A percentile compares a stretch with the other conserved stretches of the same genome.
phyloP scores from a whole-genome alignment of 1,139 yeast genomes.

The Pichia sp. region DNA sequence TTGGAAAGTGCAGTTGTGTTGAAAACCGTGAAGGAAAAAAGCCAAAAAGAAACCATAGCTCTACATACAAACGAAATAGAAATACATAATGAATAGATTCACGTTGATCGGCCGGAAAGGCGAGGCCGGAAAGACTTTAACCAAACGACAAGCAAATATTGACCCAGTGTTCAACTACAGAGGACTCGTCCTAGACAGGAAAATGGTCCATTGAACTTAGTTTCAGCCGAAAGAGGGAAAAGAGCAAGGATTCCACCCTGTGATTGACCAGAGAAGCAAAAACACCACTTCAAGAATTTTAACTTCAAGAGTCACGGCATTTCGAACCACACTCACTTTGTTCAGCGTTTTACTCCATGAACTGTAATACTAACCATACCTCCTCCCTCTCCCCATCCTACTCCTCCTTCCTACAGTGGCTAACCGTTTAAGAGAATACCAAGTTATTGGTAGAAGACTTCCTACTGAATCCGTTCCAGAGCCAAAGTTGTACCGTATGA shows the following conservation, averaged over 20 bases:
- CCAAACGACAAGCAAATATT: too few relatives aligned
- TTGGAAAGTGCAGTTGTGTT: neutral
- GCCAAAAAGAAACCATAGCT: neutral
- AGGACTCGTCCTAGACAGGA: too few relatives aligned
- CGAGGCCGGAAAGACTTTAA: too few relatives aligned
- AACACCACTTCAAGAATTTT: neutral
- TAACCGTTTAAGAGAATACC: conserved; percentile 93
- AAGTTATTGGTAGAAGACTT: conserved; percentile 99
- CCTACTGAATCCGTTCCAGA: conserved; percentile 99
- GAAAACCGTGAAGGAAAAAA: neutral
- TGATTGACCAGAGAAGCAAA: neutral
- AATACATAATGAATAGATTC: neutral
- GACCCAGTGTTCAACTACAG: too few relatives aligned
- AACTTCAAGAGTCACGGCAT: neutral
- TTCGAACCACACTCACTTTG: neutral
- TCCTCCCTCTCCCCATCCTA: neutral
- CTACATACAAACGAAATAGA: neutral
- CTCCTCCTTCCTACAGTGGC: conserved; percentile 15
- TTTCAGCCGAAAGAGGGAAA: too few relatives aligned
- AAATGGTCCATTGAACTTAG: too few relatives aligned
- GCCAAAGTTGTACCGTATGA: conserved; percentile 99
- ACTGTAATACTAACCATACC: conserved; percentile 16
- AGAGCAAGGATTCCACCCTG: neutral
- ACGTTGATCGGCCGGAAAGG: neutral
- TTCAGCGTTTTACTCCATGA: neutral